These are phyloP conservation scores for Zalaria sp. DNA, from an alignment of 2,329 filamentous ascomycete genomes.

Conservation along the genomic window DNA sequence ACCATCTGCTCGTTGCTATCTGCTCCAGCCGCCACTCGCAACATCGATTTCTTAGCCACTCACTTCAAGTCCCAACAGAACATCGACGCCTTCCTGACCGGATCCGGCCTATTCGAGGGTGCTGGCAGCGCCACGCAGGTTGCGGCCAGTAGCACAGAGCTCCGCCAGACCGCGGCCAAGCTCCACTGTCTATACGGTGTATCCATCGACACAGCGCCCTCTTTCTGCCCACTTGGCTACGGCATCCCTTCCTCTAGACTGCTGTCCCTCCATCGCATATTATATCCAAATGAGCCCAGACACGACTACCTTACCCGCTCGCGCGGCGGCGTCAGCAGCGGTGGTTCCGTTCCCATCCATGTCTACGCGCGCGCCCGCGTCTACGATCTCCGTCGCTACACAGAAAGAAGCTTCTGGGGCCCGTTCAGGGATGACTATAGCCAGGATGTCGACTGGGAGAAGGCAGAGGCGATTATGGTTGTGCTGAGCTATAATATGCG, in stretches of 20 bases:
- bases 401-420: conserved; percentile 48
- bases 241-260: not conserved
- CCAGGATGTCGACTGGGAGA: conserved; percentile 61
- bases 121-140: conserved; percentile 31
- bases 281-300: not conserved
- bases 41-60: conserved; percentile 21
- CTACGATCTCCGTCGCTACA: conserved; percentile 61
- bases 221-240: not conserved
- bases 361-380: conserved; percentile 53
- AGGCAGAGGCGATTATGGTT: conserved; percentile 60
- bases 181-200: conserved; percentile 46
- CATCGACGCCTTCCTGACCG: conserved; percentile 46
- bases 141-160: conserved; percentile 24
- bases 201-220: conserved; percentile 27
- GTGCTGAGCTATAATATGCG: conserved; percentile 51
- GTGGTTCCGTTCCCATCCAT: conserved; percentile 4
- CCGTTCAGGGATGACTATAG: conserved; percentile 54
- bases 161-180: conserved; percentile 53
- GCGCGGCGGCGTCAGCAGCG: not conserved
- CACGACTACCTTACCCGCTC: not conserved
- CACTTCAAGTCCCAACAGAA: conserved; percentile 35
- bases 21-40: conserved; percentile 27
- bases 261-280: not conserved
- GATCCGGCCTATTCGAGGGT: conserved; percentile 49
- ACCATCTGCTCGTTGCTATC: conserved; percentile 11